These are phyloP conservation scores for Cucumis melo DNA, from an alignment of 306 rosid species.

Conservation along the genomic window DNA sequence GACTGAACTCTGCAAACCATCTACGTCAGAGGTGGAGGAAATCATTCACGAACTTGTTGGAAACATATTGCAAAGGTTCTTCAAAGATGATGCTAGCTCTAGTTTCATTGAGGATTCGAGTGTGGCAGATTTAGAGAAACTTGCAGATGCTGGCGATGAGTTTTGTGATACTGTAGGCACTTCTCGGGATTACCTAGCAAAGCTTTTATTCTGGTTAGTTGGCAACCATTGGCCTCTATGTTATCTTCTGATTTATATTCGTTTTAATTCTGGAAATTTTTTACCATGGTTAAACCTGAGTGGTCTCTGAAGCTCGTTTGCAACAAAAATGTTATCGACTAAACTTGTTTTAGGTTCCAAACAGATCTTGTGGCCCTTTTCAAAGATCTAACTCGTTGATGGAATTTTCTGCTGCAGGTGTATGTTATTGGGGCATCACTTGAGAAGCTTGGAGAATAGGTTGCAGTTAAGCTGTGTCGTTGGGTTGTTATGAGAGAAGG, in stretches of 20 bases:
- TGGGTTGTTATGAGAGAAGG: conserved; percentile 54
- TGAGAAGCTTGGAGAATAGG: conserved; percentile 95
- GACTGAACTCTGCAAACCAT: conserved; percentile 64
- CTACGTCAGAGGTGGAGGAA: conserved; percentile 78
- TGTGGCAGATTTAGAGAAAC: conserved; percentile 24
- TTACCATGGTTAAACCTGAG: background rate
- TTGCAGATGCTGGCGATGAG: conserved; percentile 24
- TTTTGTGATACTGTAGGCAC: conserved; percentile 34
- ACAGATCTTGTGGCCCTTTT: too few species aligned
- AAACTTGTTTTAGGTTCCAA: background rate
- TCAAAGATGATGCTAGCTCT: conserved; percentile 32
- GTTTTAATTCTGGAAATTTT: background rate
- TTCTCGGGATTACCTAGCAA: conserved; percentile 91
- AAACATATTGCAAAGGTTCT: conserved; percentile 45
- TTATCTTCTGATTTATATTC: background rate
- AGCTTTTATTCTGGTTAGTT: conserved; percentile 91
- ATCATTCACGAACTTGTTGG: conserved; percentile 77
- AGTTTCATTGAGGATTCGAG: conserved; percentile 28
- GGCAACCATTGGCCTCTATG: background rate
- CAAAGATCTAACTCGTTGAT: background rate
- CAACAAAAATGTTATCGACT: too few species aligned
- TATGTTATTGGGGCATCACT: conserved; percentile 94
- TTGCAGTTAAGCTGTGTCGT: conserved; percentile 84
- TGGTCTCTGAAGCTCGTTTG: background rate
- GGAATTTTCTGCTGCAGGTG: conserved; percentile 47